A percentile compares a stretch with the other conserved stretches of the same genome.
These are phyloP conservation scores for Penicillium bialowiezense DNA, from an alignment of 495 filamentous ascomycete genomes.

Conservation along the genomic window DNA sequence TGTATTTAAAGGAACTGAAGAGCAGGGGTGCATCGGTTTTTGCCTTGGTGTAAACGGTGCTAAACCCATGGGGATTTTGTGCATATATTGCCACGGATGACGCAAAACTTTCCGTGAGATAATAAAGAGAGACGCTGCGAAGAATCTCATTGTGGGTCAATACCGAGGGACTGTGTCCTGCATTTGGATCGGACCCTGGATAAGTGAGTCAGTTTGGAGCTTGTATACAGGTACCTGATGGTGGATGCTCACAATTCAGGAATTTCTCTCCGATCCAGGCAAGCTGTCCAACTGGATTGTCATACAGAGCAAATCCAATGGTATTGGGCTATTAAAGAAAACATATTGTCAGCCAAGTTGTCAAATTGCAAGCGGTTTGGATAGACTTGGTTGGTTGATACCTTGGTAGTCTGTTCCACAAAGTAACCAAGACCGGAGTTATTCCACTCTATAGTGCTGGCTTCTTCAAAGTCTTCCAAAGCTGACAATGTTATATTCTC, in stretches of 20 bases:
- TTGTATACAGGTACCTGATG: not conserved
- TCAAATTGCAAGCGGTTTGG: too few species aligned
- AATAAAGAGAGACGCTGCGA: conserved; percentile 9
- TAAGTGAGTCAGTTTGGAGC: not conserved
- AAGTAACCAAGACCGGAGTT: too few species aligned
- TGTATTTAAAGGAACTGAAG: conserved; percentile 4
- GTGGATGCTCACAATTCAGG: not conserved
- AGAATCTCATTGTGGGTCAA: conserved; percentile 8
- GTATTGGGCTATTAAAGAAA: conserved; percentile 29
- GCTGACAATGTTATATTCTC: conserved; percentile 4
- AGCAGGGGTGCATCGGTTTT: too few species aligned
- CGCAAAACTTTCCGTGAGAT: conserved; percentile 5
- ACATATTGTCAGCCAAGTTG: not conserved
- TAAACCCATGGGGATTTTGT: conserved; percentile 5
- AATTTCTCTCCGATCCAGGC: conserved; percentile 38
- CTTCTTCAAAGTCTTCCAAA: too few species aligned
- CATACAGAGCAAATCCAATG: conserved; percentile 34
- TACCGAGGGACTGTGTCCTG: conserved; percentile 4
- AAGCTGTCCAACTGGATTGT: conserved; percentile 36
- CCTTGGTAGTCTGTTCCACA: too few species aligned
- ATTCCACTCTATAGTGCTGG: too few species aligned
- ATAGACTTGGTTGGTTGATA: too few species aligned
- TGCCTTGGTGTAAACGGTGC: conserved; percentile 1
- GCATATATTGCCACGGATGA: conserved; percentile 9
- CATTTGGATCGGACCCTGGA: conserved; percentile 2